Evolutionary conservation across 345 rosid species (phyloP).

Genomic region (Bruguiera sexangula): DNA sequence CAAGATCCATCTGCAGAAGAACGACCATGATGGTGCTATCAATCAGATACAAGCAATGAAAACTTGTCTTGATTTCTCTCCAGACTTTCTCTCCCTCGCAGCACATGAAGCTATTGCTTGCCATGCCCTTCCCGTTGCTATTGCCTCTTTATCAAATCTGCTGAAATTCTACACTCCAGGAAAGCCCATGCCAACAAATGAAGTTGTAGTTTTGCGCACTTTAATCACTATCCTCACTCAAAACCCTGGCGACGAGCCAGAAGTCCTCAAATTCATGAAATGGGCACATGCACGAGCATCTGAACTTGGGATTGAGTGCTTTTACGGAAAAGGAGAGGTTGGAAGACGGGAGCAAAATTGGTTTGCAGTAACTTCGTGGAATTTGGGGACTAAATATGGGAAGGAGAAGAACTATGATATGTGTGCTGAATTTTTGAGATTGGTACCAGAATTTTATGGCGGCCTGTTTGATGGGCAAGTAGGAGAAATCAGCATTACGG

Average conservation of each 20-base stretch:
- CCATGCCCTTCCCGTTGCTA: constrained; percentile 67
- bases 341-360: constrained; percentile 74
- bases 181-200: constrained; percentile 60
- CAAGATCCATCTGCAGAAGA: constrained; percentile 70
- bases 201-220: constrained; percentile 82
- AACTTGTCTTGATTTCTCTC: constrained; percentile 70
- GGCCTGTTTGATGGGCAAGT: constrained; percentile 39
- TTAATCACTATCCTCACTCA: constrained; percentile 61
- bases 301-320: constrained; percentile 60
- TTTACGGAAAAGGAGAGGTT: constrained; percentile 76
- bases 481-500: constrained; percentile 51
- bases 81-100: constrained; percentile 77
- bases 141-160: constrained; percentile 67
- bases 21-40: constrained; percentile 52
- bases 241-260: constrained; percentile 52
- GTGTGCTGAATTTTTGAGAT: constrained; percentile 58
- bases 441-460: constrained; percentile 61
- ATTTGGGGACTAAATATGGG: constrained; percentile 72
- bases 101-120: constrained; percentile 98
- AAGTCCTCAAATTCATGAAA: constrained; percentile 58
- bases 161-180: constrained; percentile 60
- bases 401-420: constrained; percentile 59
- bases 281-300: constrained; percentile 53
- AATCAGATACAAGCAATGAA: constrained; percentile 73
- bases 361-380: constrained; percentile 89